A percentile compares a stretch with the other conserved stretches of the same genome.
Conservation (phyloP, 2,329 filamentous ascomycete genomes). For the Cytospora chrysosperma region DNA sequence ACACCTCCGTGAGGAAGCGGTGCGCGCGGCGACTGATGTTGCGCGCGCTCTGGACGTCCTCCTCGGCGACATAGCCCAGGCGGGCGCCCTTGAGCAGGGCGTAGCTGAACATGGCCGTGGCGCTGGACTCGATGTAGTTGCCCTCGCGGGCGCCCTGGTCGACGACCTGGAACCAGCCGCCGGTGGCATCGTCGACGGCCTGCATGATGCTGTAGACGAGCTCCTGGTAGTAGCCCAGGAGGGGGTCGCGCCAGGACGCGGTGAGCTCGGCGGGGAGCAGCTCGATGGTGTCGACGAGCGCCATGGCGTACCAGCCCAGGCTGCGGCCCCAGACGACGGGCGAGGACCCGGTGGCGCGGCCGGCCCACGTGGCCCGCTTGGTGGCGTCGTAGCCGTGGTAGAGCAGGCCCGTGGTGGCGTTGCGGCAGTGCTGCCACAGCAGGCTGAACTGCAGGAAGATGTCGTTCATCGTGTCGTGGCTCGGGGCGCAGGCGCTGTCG, state of each 20-base stretch:
- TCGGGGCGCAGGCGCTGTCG: not conserved
- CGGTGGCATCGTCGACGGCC: constrained; percentile 18
- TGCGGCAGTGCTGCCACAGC: constrained; percentile 41
- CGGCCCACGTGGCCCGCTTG: constrained; percentile 47
- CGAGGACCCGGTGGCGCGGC: constrained; percentile 45
- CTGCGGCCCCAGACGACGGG: constrained; percentile 52
- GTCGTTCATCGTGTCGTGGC: constrained; percentile 37
- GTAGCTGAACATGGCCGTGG: constrained; percentile 37
- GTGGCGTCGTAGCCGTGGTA: constrained; percentile 53
- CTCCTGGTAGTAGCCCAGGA: not conserved
- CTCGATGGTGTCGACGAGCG: constrained; percentile 36
- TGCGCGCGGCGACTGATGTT: constrained; percentile 10
- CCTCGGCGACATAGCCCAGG: constrained; percentile 32
- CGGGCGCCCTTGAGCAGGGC: constrained; percentile 37
- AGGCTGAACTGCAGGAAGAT: constrained; percentile 43
- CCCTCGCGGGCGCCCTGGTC: constrained; percentile 26
- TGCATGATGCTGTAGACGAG: not conserved
- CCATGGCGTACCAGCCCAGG: constrained; percentile 39
- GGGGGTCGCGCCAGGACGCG: not conserved
- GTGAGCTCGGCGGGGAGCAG: not conserved
- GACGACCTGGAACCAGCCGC: constrained; percentile 40
- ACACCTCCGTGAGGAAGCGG: not conserved
- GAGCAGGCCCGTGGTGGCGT: constrained; percentile 41
- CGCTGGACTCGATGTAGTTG: constrained; percentile 40
- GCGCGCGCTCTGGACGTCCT: not conserved